Percentiles rank a stretch among this genome's conserved stretches.
Conservation (phyloP, 176 grass and related monocot genomes). For the Musa itinerans region DNA sequence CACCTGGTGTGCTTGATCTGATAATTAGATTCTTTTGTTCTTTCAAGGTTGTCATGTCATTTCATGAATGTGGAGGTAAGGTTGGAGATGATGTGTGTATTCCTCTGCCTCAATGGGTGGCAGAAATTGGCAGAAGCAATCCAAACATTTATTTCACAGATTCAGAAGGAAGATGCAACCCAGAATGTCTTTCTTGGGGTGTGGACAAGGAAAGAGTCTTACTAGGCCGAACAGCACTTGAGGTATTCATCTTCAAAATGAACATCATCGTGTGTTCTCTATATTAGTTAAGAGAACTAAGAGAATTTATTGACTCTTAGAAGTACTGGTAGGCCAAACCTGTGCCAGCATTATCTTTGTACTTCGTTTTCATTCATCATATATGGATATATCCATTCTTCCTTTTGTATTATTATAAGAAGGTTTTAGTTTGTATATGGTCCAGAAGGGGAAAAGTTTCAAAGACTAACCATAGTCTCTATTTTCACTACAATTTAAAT, state of each 20-base stretch:
- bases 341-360: not conserved
- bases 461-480: not conserved
- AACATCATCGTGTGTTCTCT: not conserved
- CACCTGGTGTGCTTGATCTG: not conserved
- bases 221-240: conserved; percentile 59
- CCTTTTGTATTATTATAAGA: not conserved
- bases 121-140: conserved; percentile 67
- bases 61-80: conserved; percentile 87
- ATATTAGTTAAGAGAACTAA: not conserved
- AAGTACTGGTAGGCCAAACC: not conserved
- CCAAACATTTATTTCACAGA: conserved; percentile 91
- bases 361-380: not conserved
- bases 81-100: conserved; percentile 54
- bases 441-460: not conserved
- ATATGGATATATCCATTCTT: not conserved
- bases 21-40: not conserved
- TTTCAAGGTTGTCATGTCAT: conserved; percentile 83
- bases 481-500: not conserved
- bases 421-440: not conserved
- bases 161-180: conserved; percentile 47
- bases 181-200: conserved; percentile 85
- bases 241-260: conserved; percentile 33
- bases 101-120: conserved; percentile 83
- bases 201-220: conserved; percentile 84
- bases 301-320: not conserved